Base-by-base conservation (phyloP, 305 asterid species). In the Fraxinus platypoda region DNA sequence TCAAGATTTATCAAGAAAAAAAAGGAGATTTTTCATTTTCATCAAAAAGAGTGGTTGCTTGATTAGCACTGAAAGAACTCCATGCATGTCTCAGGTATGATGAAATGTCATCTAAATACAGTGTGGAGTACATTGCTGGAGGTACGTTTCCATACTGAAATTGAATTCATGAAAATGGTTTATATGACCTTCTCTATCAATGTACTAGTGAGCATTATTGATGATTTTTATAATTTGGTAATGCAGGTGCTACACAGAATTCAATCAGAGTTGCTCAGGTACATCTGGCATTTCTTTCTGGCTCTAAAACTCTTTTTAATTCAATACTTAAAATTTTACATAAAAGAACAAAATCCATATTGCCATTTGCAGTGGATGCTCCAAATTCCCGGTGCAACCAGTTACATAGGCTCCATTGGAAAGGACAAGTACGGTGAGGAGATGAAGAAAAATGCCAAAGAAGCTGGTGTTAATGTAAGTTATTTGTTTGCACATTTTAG, bases 381-480 rank as follows among this genome's bases (percentile, higher is more conserved):
- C 37, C 98, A 95, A 95, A 87, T 84, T 78, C 98, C 99, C 17
- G 97, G 97, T 75, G 96, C 98, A 79, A 92, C 99, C 71, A 89
- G 97, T 86, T 95, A 88, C 90, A 93, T 94, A 79, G 99, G 98
- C 73, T 91, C 92, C 87, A 92, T 94, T 59, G 99, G 99, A 59
- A 95, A 95, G 93, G 99, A 95, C 89, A 95, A 92, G 84, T 95
- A 83, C 73, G 98, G 95, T 30, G 98, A 91, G 82, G 97, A 93
- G 81, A 95, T 95, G 98, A 93, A 92, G 97, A 93, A 91, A 84
- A 85, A 91, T 73, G 94, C 98, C 17, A 85, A 82, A 75, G 80
- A 80, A 9, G 94, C 94, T 70, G 98, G 98, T 74, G 95, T 95
- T 62, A 94, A 92, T 64, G 99, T 94, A 87, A 86, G 87, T 33